These are phyloP conservation scores for Talaromyces sp. DNA, from an alignment of 2,329 filamentous ascomycete genomes.

Conservation along the genomic window DNA sequence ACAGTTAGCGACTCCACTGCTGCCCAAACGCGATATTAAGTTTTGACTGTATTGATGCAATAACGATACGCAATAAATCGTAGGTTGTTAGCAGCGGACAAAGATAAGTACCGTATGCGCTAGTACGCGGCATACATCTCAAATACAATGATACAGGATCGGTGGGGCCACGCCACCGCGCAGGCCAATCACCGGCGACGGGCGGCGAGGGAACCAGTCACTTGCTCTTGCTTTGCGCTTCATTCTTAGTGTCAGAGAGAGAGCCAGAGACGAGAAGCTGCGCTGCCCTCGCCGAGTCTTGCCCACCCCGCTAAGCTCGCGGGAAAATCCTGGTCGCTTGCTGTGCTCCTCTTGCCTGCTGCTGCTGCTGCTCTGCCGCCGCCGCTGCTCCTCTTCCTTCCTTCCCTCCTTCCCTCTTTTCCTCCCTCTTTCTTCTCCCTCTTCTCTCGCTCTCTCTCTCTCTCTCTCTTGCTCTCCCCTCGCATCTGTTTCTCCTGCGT, in stretches of 20 bases:
- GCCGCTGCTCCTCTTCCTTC: not conserved
- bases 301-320: not conserved
- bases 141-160: not conserved
- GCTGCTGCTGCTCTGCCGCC: too few species aligned
- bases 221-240: not conserved
- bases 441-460: slow-evolving; percentile 11
- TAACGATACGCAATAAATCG: not conserved
- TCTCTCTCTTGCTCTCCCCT: slow-evolving; percentile 15
- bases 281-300: not conserved
- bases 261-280: too few species aligned
- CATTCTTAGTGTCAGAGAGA: not conserved
- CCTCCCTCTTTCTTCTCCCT: slow-evolving; percentile 1
- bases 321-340: slow-evolving; percentile 1
- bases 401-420: not conserved
- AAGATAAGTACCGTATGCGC: not conserved
- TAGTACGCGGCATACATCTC: not conserved
- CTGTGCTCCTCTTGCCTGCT: not conserved
- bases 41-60: not conserved
- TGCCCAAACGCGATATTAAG: not conserved
- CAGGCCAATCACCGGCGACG: not conserved
- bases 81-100: not conserved
- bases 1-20: not conserved
- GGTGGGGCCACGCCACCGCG: not conserved
- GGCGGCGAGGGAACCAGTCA: not conserved
- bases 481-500: slow-evolving; percentile 14